Evolutionary conservation across 192 early-diverging fungal species (phyloP).

Genomic region (Coemansia sp.): DNA sequence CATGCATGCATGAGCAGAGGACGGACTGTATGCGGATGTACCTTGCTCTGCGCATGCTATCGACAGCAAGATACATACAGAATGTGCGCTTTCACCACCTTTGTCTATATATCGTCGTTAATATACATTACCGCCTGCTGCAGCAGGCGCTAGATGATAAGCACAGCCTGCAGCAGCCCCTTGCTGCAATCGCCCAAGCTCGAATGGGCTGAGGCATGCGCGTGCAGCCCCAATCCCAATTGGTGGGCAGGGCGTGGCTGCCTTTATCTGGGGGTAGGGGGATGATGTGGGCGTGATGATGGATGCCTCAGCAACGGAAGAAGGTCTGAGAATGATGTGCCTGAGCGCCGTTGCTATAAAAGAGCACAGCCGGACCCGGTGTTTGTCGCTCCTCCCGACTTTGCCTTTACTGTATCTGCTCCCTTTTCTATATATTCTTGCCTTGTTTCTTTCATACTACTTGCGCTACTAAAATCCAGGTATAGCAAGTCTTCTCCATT

Average conservation of each 20-base stretch:
- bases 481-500: not conserved
- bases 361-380: constrained; percentile 1
- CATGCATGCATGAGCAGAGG: not conserved
- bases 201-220: constrained; percentile 11
- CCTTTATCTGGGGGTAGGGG: not conserved
- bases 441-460: not conserved
- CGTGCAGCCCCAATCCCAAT: constrained; percentile 15
- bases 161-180: not conserved
- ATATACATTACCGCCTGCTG: not conserved
- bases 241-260: constrained; percentile 1
- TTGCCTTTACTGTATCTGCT: not conserved
- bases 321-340: not conserved
- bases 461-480: not conserved
- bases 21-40: not conserved
- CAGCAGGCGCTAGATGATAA: not conserved
- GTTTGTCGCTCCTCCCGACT: constrained; percentile 1
- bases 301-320: too few species aligned
- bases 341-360: constrained; percentile 5
- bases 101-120: not conserved
- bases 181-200: not conserved
- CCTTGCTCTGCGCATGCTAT: not conserved
- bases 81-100: not conserved
- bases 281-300: too few species aligned
- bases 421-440: not conserved
- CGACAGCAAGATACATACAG: not conserved